Evolutionary conservation across 176 grass and related monocot genomes (phyloP).

Genomic region (Tillandsia fasciculata): DNA sequence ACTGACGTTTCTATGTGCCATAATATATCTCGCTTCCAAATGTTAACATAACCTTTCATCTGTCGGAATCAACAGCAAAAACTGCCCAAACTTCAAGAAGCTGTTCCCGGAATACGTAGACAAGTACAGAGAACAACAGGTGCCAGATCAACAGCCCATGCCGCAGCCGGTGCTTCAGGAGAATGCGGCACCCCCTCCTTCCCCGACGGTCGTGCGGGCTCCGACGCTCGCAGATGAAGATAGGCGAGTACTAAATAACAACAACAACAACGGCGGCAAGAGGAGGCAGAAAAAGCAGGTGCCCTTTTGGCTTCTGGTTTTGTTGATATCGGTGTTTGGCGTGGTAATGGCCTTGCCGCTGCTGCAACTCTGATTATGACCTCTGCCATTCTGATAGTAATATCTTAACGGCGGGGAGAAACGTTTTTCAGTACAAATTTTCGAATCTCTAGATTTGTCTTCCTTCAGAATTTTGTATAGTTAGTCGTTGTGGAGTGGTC

Average conservation of each 20-base stretch:
- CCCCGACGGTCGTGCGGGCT: constrained; percentile 22
- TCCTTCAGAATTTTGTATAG: not conserved
- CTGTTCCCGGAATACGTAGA: constrained; percentile 90
- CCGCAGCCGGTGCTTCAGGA: constrained; percentile 33
- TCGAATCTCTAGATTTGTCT: not conserved
- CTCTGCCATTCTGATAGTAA: not conserved
- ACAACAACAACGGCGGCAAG: too few species aligned
- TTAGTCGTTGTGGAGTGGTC: not conserved
- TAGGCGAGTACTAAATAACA: too few species aligned
- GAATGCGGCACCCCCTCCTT: constrained; percentile 23
- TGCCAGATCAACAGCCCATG: constrained; percentile 15
- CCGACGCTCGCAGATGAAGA: constrained; percentile 14
- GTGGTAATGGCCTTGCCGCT: constrained; percentile 92
- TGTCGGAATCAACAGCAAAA: constrained; percentile 57
- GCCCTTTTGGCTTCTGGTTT: constrained; percentile 77
- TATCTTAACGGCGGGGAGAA: not conserved
- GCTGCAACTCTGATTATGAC: constrained; percentile 66
- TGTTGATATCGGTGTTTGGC: constrained; percentile 75
- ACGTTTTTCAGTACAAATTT: not conserved
- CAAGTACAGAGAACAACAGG: constrained; percentile 65
- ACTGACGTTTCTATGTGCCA: not conserved
- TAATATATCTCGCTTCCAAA: not conserved
- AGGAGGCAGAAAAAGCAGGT: constrained; percentile 53
- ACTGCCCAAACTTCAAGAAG: constrained; percentile 81
- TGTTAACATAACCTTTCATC: not conserved